Evolutionary conservation across 192 early-diverging fungal species (phyloP), one percentile per base, ranked within the genome.

Genomic region (Entomortierella parvispora): DNA sequence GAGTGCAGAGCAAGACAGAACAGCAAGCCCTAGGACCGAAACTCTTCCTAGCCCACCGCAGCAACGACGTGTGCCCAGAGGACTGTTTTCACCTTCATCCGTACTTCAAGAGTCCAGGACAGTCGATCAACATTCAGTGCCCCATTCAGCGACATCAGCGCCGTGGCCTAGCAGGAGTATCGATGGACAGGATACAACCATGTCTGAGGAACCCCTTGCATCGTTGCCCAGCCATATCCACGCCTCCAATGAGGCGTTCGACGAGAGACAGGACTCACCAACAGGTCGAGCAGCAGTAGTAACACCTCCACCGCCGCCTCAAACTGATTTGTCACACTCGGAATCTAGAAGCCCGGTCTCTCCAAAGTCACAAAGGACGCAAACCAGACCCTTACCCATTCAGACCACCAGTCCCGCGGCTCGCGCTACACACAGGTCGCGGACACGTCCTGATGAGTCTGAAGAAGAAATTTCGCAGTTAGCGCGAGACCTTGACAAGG

Each of bases 311-410:
- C 55, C 29, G 50, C 62, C 4, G 2, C 46, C 31, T 50, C 23
- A 23, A 45, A 56, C 12, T 52, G 50, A 11, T 50, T 50, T 26
- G 23, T 50, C 7, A 50, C n/a, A 45, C 0, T 14, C 50, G 6
- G 71, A 42, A 31, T 32, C 46, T 10, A 60, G 44, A 15, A 62
- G 58, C 18, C 64, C 71, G 33, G 6, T 31, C 2, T 60, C 64
- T n/a, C 51, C 71, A 17, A 43, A 46, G 28, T 32, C 57, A 3
- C 64, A 75, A n/a, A 56, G 71, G 3, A 55, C 64, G 2, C 71
- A 67, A 14, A 31, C 58, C 12, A 75, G 57, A 29, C 71, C 71
- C 34, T 67, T 58, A 2, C 71, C 71, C 1, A 67, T 75, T 32
- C 71, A 67, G 23, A 75, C 58, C 5, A 23, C 50, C 8, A 55